A percentile compares a stretch with the other conserved stretches of the same genome.
Evolutionary conservation across 495 filamentous ascomycete genomes (phyloP).

Genomic region (Daldinia bambusicola): DNA sequence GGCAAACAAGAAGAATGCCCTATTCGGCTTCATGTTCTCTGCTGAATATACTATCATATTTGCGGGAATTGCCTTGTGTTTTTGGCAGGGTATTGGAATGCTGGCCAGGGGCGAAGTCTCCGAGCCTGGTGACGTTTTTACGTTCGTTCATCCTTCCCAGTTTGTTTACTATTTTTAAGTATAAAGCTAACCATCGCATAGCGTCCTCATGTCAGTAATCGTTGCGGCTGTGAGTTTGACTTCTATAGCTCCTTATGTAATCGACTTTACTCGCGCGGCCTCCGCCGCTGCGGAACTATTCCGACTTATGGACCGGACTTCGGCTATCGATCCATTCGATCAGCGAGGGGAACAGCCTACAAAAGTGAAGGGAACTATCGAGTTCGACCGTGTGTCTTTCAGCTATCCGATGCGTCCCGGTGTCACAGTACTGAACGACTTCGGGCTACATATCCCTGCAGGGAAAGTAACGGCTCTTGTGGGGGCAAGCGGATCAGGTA

Average conservation of each 20-base stretch:
- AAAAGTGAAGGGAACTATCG: slow-evolving; percentile 50
- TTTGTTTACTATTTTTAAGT: background rate
- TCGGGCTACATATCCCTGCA: slow-evolving; percentile 63
- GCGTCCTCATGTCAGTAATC: slow-evolving; percentile 53
- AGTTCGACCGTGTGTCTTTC: slow-evolving; percentile 59
- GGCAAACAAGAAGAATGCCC: background rate
- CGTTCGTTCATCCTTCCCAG: background rate
- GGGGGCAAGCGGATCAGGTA: slow-evolving; percentile 65
- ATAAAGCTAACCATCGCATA: background rate
- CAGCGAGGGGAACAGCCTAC: slow-evolving; percentile 47
- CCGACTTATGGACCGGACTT: slow-evolving; percentile 42
- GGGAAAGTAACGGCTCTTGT: slow-evolving; percentile 81
- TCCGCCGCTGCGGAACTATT: slow-evolving; percentile 49
- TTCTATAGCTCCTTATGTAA: slow-evolving; percentile 44
- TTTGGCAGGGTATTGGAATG: slow-evolving; percentile 4
- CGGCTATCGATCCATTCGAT: slow-evolving; percentile 62
- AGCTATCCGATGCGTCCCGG: slow-evolving; percentile 68
- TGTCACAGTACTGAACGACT: slow-evolving; percentile 55
- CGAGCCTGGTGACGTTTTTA: background rate
- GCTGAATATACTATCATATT: background rate
- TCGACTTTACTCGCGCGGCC: slow-evolving; percentile 46
- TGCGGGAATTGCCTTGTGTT: background rate
- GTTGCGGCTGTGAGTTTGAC: slow-evolving; percentile 59
- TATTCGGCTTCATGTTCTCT: background rate
- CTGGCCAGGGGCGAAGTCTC: background rate